A percentile compares a stretch with the other conserved stretches of the same genome.
Conservation (phyloP, 2,329 filamentous ascomycete species). For the Aspergillus eucalypticola region DNA sequence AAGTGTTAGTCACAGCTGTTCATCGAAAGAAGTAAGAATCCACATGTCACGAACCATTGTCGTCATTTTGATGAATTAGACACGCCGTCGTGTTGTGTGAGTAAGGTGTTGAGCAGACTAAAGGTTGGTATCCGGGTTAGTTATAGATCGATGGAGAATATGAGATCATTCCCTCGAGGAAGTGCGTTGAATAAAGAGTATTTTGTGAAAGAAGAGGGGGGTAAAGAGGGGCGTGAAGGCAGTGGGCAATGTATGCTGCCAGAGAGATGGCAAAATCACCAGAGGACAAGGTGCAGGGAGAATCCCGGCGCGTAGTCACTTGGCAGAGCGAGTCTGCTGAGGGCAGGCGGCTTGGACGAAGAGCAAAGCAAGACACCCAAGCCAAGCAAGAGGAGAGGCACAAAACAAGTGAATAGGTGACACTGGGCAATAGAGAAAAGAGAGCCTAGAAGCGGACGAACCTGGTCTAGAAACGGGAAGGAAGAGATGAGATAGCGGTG, state of each 20-base stretch:
- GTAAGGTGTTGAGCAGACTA: slow-evolving; percentile 15
- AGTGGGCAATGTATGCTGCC: not conserved
- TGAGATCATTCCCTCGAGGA: not conserved
- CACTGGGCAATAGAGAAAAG: not conserved
- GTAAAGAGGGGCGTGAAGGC: not conserved
- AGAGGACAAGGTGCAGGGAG: not conserved
- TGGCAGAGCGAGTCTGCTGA: not conserved
- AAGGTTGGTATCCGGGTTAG: not conserved
- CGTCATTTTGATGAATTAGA: slow-evolving; percentile 35
- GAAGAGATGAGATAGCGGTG: slow-evolving; percentile 23
- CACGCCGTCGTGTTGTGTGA: slow-evolving; percentile 35
- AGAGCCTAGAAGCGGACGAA: slow-evolving; percentile 12
- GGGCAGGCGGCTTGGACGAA: not conserved
- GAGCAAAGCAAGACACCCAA: not conserved
- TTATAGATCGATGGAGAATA: not conserved
- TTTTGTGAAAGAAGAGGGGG: not conserved
- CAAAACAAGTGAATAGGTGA: not conserved
- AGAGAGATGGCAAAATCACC: not conserved
- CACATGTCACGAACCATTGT: slow-evolving; percentile 36
- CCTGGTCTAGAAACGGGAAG: slow-evolving; percentile 15
- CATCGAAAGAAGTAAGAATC: not conserved
- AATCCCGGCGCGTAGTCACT: slow-evolving; percentile 2
- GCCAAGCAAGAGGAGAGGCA: slow-evolving; percentile 1
- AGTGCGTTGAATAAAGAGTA: not conserved
- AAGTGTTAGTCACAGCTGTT: slow-evolving; percentile 13